Evolutionary conservation across 106 monocot species (phyloP).

Genomic region (Dioscorea dumetorum): DNA sequence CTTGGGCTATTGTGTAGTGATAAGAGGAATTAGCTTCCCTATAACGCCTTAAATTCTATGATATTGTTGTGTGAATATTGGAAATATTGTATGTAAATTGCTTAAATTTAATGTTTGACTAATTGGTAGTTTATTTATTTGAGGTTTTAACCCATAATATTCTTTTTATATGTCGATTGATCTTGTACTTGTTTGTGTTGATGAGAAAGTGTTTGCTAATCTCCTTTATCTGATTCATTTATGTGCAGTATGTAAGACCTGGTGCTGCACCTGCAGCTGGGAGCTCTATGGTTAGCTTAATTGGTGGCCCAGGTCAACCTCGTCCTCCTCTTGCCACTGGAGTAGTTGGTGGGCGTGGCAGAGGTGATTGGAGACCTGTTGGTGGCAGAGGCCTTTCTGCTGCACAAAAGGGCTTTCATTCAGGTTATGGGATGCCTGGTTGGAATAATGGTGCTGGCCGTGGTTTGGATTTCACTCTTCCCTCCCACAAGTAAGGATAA

Average conservation of each 20-base stretch:
- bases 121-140: no score
- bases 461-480: conserved; percentile 84
- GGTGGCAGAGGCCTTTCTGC: conserved; percentile 25
- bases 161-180: no score
- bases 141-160: conserved; percentile 2
- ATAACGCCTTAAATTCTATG: no score
- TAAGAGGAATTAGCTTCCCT: no score
- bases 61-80: no score
- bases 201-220: no score
- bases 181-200: no score
- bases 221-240: background rate
- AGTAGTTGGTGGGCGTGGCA: conserved; percentile 42
- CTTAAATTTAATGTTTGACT: no score
- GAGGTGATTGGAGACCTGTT: conserved; percentile 80
- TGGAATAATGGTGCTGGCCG: conserved; percentile 38
- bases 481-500: conserved; percentile 72
- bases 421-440: conserved; percentile 68
- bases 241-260: conserved; percentile 89
- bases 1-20: no score
- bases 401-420: conserved; percentile 28
- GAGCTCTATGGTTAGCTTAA: conserved; percentile 27
- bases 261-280: conserved; percentile 45
- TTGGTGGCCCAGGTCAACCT: conserved; percentile 42
- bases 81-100: conserved; percentile 24
- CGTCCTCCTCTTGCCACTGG: conserved; percentile 57